Conservation (phyloP, 192 early-diverging fungal species). For the Coemansia erecta region DNA sequence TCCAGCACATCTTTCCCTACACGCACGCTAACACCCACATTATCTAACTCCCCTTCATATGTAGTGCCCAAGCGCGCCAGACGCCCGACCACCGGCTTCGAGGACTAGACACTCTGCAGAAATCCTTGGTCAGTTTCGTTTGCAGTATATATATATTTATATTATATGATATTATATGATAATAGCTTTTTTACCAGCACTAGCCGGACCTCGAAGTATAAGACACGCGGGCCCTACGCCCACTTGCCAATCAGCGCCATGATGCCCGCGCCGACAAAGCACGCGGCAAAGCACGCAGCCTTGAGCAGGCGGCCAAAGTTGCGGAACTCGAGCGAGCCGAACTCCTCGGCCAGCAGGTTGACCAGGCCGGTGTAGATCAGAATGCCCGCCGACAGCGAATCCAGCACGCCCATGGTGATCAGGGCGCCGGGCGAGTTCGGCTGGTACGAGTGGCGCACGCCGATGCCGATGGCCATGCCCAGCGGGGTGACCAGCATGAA, state of each 20-base stretch:
- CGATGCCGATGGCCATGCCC: constrained; percentile 77
- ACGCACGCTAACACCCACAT: not conserved
- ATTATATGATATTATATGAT: not conserved
- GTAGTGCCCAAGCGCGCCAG: constrained; percentile 44
- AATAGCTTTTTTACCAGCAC: not conserved
- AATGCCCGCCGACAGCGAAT: constrained; percentile 80
- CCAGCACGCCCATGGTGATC: constrained; percentile 67
- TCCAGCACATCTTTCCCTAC: not conserved
- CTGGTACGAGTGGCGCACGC: constrained; percentile 64
- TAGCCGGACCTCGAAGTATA: too few relatives aligned
- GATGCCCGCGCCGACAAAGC: constrained; percentile 67
- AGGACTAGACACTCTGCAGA: constrained; percentile 21
- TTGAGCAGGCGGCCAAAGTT: constrained; percentile 48
- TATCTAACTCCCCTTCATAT: not conserved
- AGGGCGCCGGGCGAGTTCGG: constrained; percentile 59
- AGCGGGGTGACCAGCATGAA: constrained; percentile 78
- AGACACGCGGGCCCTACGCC: constrained; percentile 43
- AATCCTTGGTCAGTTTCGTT: not conserved
- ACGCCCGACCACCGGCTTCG: constrained; percentile 35
- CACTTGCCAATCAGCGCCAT: constrained; percentile 81
- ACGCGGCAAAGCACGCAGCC: constrained; percentile 53
- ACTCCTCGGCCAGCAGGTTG: constrained; percentile 68
- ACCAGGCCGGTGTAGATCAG: constrained; percentile 75
- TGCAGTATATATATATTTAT: not conserved
- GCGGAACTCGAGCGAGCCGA: constrained; percentile 60